phyloP scores from a whole-genome alignment of 495 filamentous ascomycete genomes.

The Aspergillus olivimuriae region DNA sequence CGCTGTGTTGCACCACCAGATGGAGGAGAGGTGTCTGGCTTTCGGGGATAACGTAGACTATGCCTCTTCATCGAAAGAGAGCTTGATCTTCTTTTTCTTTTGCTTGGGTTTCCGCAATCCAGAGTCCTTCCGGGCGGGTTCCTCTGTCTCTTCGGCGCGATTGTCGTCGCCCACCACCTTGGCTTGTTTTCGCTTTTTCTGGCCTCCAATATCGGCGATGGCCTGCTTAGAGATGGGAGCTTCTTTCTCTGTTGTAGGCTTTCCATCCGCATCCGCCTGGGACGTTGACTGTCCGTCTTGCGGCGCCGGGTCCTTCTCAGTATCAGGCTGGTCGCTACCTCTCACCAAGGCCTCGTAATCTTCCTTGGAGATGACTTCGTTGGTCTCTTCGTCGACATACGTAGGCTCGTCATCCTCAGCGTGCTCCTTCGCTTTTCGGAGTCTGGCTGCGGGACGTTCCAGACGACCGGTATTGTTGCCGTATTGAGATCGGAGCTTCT shows the following conservation, averaged over 20 bases:
- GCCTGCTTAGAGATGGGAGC: constrained; percentile 25
- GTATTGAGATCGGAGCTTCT: constrained; percentile 37
- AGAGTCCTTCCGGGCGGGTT: constrained; percentile 17
- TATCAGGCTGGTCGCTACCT: constrained; percentile 17
- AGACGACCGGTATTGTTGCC: constrained; percentile 32
- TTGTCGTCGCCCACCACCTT: constrained; percentile 36
- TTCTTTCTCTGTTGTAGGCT: constrained; percentile 15
- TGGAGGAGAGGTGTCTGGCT: too few relatives aligned
- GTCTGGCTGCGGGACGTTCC: constrained; percentile 34
- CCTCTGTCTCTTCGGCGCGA: constrained; percentile 17
- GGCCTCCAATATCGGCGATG: constrained; percentile 36
- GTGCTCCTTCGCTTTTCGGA: constrained; percentile 29
- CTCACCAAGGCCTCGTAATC: constrained; percentile 39
- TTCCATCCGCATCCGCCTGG: constrained; percentile 7
- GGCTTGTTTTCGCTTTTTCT: constrained; percentile 39
- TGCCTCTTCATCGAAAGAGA: constrained; percentile 38
- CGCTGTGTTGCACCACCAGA: too few relatives aligned
- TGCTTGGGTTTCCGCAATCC: constrained; percentile 29
- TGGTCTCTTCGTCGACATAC: constrained; percentile 44
- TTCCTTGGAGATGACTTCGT: constrained; percentile 42
- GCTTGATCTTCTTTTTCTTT: constrained; percentile 44
- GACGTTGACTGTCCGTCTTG: constrained; percentile 6
- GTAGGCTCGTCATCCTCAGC: constrained; percentile 44
- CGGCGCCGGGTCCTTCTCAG: constrained; percentile 9
- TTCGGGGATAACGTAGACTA: not conserved